Conservation (phyloP, 2,329 filamentous ascomycete species). For the Talaromyces verruculosus region DNA sequence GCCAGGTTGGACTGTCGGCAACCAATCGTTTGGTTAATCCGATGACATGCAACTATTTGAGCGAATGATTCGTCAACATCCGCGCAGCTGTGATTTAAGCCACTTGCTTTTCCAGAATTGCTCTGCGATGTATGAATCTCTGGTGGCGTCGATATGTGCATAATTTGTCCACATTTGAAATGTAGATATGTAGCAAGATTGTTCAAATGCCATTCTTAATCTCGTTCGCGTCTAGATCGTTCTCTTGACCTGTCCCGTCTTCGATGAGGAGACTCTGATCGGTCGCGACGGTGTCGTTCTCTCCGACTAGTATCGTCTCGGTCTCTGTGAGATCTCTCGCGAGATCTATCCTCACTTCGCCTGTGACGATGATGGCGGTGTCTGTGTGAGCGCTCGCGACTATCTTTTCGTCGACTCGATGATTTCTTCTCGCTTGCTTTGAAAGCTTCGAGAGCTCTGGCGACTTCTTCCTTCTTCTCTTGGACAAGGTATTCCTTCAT, state of each 20-base stretch:
- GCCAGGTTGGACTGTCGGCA: neutral
- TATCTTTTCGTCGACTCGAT: constrained; percentile 31
- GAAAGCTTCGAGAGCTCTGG: constrained; percentile 62
- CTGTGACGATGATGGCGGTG: constrained; percentile 43
- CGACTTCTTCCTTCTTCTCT: constrained; percentile 87
- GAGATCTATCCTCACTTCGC: constrained; percentile 34
- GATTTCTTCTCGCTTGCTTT: constrained; percentile 45
- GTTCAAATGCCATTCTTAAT: constrained; percentile 18
- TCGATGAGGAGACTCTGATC: constrained; percentile 14
- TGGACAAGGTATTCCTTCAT: constrained; percentile 92
- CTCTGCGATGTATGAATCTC: constrained; percentile 4
- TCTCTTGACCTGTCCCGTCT: constrained; percentile 22
- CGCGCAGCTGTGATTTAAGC: neutral
- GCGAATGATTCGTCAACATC: constrained; percentile 20
- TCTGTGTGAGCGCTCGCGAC: constrained; percentile 43
- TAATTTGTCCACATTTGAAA: neutral
- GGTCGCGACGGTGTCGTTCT: constrained; percentile 26
- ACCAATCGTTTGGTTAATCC: neutral
- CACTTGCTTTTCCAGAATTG: constrained; percentile 2
- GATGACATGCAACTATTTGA: neutral
- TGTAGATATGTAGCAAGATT: constrained; percentile 4
- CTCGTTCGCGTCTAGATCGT: constrained; percentile 31
- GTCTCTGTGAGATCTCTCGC: constrained; percentile 33
- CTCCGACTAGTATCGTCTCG: constrained; percentile 26
- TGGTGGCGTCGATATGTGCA: constrained; percentile 9